Evolutionary conservation across 148 eudicot species (phyloP).

Genomic region (Polygonum maritimum): DNA sequence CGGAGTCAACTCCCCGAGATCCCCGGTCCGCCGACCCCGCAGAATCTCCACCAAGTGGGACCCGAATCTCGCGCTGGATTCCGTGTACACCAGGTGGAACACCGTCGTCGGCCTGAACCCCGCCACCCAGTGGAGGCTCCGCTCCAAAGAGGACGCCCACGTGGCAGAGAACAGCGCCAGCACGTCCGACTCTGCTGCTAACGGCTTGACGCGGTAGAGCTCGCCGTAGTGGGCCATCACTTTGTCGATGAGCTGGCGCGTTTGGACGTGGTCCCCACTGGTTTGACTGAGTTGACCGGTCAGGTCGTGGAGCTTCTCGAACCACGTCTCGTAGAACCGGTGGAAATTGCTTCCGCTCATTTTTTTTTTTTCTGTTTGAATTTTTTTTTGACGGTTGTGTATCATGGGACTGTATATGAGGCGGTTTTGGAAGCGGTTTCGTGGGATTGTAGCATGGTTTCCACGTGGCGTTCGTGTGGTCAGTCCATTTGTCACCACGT

Average conservation of each 20-base stretch:
- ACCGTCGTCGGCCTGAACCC: constrained; percentile 85
- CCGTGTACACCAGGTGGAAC: constrained; percentile 73
- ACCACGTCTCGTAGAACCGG: constrained; percentile 54
- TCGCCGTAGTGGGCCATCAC: constrained; percentile 37
- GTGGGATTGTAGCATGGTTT: background rate
- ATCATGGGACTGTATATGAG: background rate
- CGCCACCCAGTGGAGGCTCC: constrained; percentile 60
- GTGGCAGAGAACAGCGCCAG: constrained; percentile 41
- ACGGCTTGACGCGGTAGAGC: constrained; percentile 40
- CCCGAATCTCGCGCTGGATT: constrained; percentile 51
- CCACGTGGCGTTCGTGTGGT: background rate
- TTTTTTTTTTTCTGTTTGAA: background rate
- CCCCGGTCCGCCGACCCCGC: constrained; percentile 46
- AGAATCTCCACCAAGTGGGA: constrained; percentile 48
- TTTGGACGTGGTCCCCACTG: constrained; percentile 16
- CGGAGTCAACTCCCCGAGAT: constrained; percentile 62
- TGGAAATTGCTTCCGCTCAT: constrained; percentile 24
- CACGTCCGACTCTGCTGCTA: constrained; percentile 32
- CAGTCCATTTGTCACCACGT: background rate
- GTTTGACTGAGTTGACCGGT: constrained; percentile 26
- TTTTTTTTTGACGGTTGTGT: background rate
- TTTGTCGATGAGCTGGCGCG: constrained; percentile 30
- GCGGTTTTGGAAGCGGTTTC: background rate
- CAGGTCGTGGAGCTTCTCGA: constrained; percentile 43
- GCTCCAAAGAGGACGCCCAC: constrained; percentile 67